Evolutionary conservation across 805 yeast species (phyloP), one percentile per base, ranked within the genome.

Genomic region (Ogataea nitratoaversa): DNA sequence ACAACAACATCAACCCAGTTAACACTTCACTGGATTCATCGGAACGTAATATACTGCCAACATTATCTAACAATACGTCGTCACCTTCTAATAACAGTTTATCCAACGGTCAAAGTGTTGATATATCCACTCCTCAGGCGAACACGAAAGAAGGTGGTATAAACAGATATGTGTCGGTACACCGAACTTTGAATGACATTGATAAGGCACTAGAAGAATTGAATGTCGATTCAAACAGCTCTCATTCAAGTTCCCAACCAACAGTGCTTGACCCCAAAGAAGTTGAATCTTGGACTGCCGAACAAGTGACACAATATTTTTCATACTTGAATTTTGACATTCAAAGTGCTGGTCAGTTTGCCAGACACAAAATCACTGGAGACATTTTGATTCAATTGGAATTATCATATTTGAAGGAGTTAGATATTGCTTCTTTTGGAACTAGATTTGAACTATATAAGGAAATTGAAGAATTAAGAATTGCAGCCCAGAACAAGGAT

Each of bases 351-450:
- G 79, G 84, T 1, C 80, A 84, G 54, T 93, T 93, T 61, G 79
- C 82, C 5, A 77, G 81, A 51, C 98, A 93, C 63, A 88, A 89
- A 53, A 88, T 93, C 43, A 82, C 90, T 1, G 99, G 99, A 22
- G 67, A 78, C 5, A 91, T 93, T 39, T 64, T 93, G 33, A 69
- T 93, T 38, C 95, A 90, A 62, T 71, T 93, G 46, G 97, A 91
- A 54, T 70, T 91, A 46, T 74, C 87, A 1, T 85, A 85, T 54
- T 71, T 93, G 54, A 93, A 91, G 59, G 99, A 93, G 62, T 68
- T 93, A 42, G 99, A 90, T 41, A 91, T 93, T 38, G 72, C 78
- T 36, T 85, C 95, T 4, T 93, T 93, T 66, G 99, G 99, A 20
- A 90, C 96, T 0, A 74, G 99, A 48, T 93, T 89, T 63, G 96